Base-by-base conservation (phyloP, 129 eudicot species). In the Flaveria ramosissima region DNA sequence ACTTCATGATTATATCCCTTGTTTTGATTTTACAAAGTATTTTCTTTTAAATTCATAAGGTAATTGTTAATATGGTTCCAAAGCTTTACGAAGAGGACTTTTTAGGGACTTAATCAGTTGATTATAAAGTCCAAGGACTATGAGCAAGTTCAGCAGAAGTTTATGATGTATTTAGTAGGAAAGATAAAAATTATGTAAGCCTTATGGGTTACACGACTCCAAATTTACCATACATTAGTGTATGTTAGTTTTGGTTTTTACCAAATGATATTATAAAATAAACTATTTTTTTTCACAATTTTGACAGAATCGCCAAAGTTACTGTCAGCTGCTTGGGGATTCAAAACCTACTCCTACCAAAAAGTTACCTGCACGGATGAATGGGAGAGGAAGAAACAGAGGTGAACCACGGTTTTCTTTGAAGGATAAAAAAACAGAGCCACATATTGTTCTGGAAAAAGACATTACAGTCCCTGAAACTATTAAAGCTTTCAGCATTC, bases 301-400 rank as follows among this genome's bases (percentile, higher is more conserved):
- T 69, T 81, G 77, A 78, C 92, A 94, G 99, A 94, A 94, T 67
- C 99, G 99, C 68, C 99, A 88, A 83, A 91, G 77, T 77, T 91
- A 80, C 50, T 73, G 88, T 52, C 97, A 83, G 80, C 83, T 91
- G 76, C 86, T 82, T 83, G 96, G 78, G 75, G 90, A 91, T 39
- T 76, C 81, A 46, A 94, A 89, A 83, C 71, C 84, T 83, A 61
- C 92, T 46, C 19, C 88, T 53, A 78, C 80, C 56, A 91, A 89
- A 83, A 67, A 82, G 14, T 62, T 77, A 75, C 83, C 88, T 56
- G 69, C 82, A 30, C 86, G 93, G 61, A 56, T 73, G 73, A 47
- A 81, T 72, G 92, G 92, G 12, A 94, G 81, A 85, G 97, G 93
- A 79, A 89, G 90, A 83, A 89, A 87, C 59, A 91, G 84, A 85